Base-by-base conservation (phyloP, 2,329 filamentous ascomycete genomes). In the Pyrenophora seminiperda region DNA sequence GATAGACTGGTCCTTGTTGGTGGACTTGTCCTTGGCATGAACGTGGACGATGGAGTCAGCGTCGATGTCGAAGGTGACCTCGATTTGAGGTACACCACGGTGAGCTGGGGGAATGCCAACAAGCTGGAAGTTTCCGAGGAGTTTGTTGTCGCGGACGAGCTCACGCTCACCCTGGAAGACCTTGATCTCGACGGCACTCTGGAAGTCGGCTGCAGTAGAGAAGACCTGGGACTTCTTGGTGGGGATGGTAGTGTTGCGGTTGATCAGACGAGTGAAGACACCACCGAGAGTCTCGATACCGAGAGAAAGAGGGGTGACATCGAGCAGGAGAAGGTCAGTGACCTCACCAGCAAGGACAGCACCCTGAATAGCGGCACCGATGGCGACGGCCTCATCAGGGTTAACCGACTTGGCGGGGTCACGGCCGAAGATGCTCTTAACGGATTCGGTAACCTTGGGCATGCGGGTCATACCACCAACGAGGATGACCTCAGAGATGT, bases 91-190 rank as follows among this genome's bases (percentile, higher is more conserved):
- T 55, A 97, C 91, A 81, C 92, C 92, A 75, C 92, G 91, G 83
- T 95, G 92, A 48, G 93, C 93, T 66, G 93, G 93, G 50, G 93
- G 93, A 56, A 97, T 97, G 61, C 93, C 93, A 68, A 96, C 91
- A 65, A 97, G 89, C 84, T 97, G 92, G 90, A 97, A 97, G 89
- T 97, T 97, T 57, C 93, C 93, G 52, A 97, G 86, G 54, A 97
- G 81, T 85, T 97, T 97, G 89, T 97, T 97, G 81, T 97, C 93
- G 74, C 87, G 88, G 76, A 97, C 92, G 59, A 97, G 91, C 83
- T 97, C 92, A 90, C 93, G 93, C 85, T 97, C 93, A 83, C 93
- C 93, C 87, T 97, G 92, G 89, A 87, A 97, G 60, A 97, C 93
- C 89, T 97, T 97, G 83, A 97, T 97, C 83, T 97, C 92, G 72